phyloP scores from a whole-genome alignment of 495 filamentous ascomycete genomes.

The Penicillium pulvis region DNA sequence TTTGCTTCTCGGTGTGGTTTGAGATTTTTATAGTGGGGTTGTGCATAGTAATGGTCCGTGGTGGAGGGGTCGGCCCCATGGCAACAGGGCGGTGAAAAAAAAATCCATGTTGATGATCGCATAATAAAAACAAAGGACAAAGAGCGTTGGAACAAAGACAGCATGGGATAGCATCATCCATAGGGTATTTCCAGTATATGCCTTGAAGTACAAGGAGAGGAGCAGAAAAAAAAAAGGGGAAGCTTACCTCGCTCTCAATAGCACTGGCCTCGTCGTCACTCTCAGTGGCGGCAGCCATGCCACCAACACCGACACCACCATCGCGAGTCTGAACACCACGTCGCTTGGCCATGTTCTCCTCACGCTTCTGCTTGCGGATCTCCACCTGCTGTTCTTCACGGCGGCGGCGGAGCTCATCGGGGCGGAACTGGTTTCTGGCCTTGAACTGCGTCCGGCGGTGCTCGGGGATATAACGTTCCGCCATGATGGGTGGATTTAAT shows the following conservation, averaged over 20 bases:
- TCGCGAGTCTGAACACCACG: constrained; percentile 85
- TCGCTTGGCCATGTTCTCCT: constrained; percentile 97
- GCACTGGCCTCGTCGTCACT: constrained; percentile 96
- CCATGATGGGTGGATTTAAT: constrained; percentile 64
- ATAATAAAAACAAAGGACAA: constrained; percentile 31
- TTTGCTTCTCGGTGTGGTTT: constrained; percentile 9
- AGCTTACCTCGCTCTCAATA: constrained; percentile 93
- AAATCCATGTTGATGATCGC: constrained; percentile 38
- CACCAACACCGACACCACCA: constrained; percentile 73
- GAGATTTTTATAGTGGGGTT: constrained; percentile 22
- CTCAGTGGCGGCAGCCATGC: constrained; percentile 83
- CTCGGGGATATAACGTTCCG: constrained; percentile 98
- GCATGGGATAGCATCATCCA: background rate
- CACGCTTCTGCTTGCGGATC: constrained; percentile 96
- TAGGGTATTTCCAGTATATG: background rate
- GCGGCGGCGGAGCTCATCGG: constrained; percentile 96
- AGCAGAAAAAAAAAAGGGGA: constrained; percentile 16
- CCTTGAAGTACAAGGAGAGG: constrained; percentile 16
- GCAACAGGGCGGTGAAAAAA: constrained; percentile 48
- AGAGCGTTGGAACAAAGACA: background rate
- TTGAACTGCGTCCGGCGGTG: constrained; percentile 99
- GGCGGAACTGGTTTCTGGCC: constrained; percentile 97
- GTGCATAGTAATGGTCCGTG: constrained; percentile 19
- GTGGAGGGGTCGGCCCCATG: constrained; percentile 34
- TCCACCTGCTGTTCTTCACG: constrained; percentile 99